Evolutionary conservation across 345 rosid species (phyloP).

Genomic region (Durio zibethinus): DNA sequence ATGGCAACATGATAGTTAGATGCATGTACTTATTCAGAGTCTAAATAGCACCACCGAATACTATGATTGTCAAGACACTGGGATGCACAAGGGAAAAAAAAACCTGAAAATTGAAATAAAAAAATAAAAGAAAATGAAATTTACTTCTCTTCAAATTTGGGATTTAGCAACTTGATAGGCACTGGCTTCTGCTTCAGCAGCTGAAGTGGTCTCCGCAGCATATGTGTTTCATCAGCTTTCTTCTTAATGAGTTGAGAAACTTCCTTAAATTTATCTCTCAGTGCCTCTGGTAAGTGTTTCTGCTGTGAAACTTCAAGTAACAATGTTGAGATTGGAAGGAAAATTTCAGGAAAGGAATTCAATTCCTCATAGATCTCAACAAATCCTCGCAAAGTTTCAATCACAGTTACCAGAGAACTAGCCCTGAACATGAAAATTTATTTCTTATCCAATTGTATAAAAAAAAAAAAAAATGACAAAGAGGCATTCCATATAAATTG

Average conservation of each 20-base stretch:
- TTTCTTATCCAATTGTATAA: neutral
- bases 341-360: slow-evolving; percentile 75
- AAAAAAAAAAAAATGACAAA: slow-evolving; percentile 33
- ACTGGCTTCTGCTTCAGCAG: slow-evolving; percentile 80
- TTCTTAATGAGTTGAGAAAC: slow-evolving; percentile 50
- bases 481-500: neutral
- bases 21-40: neutral
- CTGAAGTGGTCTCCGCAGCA: slow-evolving; percentile 63
- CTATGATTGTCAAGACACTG: neutral
- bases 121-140: neutral
- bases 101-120: neutral
- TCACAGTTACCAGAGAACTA: slow-evolving; percentile 48
- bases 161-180: slow-evolving; percentile 62
- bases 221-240: slow-evolving; percentile 46
- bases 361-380: slow-evolving; percentile 48
- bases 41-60: neutral
- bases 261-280: slow-evolving; percentile 47
- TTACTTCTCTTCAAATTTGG: slow-evolving; percentile 62
- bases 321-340: slow-evolving; percentile 55
- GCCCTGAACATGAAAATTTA: slow-evolving; percentile 45
- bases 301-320: slow-evolving; percentile 51
- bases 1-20: slow-evolving; percentile 23
- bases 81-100: neutral
- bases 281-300: slow-evolving; percentile 46
- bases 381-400: slow-evolving; percentile 68